These are phyloP conservation scores for Lachancea cidri DNA, from an alignment of 805 yeast species.

Conservation along the genomic window DNA sequence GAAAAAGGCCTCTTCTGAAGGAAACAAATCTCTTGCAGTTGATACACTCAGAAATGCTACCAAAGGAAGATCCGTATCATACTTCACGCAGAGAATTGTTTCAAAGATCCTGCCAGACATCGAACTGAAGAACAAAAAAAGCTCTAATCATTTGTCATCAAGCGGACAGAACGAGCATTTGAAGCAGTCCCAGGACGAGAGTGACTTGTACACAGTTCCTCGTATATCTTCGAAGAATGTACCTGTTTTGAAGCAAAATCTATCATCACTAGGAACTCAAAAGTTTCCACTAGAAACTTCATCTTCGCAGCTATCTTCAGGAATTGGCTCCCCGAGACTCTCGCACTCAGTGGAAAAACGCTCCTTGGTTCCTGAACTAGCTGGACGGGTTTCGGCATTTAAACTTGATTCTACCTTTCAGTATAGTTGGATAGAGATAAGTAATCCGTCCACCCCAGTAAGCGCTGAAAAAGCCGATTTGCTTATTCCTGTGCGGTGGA, in stretches of 20 bases:
- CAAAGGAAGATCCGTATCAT: constrained; percentile 19
- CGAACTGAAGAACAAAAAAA: constrained; percentile 8
- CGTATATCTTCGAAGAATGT: neutral
- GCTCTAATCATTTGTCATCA: neutral
- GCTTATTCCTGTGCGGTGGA: constrained; percentile 81
- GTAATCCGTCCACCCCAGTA: constrained; percentile 72
- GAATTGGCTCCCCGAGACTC: constrained; percentile 2
- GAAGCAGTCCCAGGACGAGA: neutral
- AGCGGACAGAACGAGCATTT: neutral
- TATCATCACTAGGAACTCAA: constrained; percentile 1
- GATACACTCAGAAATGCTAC: constrained; percentile 24
- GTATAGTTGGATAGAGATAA: constrained; percentile 52
- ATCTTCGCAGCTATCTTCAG: constrained; percentile 1
- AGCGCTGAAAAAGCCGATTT: constrained; percentile 49
- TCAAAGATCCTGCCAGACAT: constrained; percentile 18
- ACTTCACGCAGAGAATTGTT: constrained; percentile 22
- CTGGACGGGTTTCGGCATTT: neutral
- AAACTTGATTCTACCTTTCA: neutral
- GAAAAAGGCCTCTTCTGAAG: neutral
- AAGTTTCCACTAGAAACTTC: constrained; percentile 1
- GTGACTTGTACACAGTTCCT: neutral
- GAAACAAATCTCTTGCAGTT: constrained; percentile 20
- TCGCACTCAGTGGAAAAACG: neutral
- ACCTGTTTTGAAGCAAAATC: constrained; percentile 3
- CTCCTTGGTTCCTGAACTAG: neutral